phyloP scores from a whole-genome alignment of 805 yeast genomes.

The Dipodascus albidus region DNA sequence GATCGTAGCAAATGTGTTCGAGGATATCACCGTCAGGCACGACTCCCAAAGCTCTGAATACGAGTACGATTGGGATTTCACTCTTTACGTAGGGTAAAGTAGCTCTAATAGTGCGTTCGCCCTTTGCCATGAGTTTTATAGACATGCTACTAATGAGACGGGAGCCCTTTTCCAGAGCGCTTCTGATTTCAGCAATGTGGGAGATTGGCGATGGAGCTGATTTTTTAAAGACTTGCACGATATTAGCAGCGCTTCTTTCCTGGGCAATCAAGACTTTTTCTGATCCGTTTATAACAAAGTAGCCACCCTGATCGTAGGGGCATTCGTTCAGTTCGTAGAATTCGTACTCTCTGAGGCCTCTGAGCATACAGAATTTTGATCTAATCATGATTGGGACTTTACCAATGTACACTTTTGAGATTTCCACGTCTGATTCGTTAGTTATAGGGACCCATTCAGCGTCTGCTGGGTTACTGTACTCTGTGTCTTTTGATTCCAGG shows the following conservation, averaged over 20 bases:
- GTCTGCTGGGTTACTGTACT: conserved; percentile 29
- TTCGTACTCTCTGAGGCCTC: conserved; percentile 85
- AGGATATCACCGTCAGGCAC: conserved; percentile 98
- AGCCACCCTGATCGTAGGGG: conserved; percentile 99
- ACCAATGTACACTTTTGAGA: conserved; percentile 83
- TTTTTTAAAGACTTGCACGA: conserved; percentile 95
- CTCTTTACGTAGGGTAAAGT: conserved; percentile 93
- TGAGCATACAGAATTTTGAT: conserved; percentile 88
- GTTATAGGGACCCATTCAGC: conserved; percentile 51
- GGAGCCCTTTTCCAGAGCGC: conserved; percentile 95
- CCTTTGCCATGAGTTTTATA: conserved; percentile 80
- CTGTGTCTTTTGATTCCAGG: conserved; percentile 69
- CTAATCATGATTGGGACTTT: conserved; percentile 97
- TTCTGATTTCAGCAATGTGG: conserved; percentile 91
- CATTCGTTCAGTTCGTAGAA: conserved; percentile 94
- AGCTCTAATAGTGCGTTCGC: conserved; percentile 80
- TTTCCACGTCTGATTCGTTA: conserved; percentile 52
- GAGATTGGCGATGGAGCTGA: conserved; percentile 96
- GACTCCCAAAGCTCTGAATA: conserved; percentile 94
- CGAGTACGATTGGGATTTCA: conserved; percentile 94
- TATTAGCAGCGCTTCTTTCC: conserved; percentile 96
- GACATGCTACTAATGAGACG: conserved; percentile 89
- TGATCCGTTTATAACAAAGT: conserved; percentile 95
- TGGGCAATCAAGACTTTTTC: conserved; percentile 98
- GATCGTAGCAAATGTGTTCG: conserved; percentile 96